Evolutionary conservation across 257 asterid genomes (phyloP).

Genomic region (Ehretia macrophylla): DNA sequence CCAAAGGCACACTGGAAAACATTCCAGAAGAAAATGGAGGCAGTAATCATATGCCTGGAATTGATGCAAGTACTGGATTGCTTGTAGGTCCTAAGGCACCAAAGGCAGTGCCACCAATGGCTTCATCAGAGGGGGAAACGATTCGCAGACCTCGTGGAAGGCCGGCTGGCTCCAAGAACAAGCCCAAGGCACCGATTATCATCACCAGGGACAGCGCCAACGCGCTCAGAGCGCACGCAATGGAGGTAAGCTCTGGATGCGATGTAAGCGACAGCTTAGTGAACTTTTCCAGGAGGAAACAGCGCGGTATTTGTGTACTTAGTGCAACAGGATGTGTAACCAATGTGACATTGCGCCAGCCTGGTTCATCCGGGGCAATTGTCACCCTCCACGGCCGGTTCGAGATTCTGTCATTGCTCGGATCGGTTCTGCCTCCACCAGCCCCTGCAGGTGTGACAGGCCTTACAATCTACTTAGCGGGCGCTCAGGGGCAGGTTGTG

Average conservation of each 20-base stretch:
- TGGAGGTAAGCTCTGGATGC: conserved; percentile 59
- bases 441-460: conserved; percentile 84
- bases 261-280: conserved; percentile 44
- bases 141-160: conserved; percentile 61
- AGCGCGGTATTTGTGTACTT: conserved; percentile 59
- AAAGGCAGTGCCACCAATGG: conserved; percentile 2
- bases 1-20: conserved; percentile 22
- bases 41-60: conserved; percentile 3
- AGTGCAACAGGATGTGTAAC: conserved; percentile 70
- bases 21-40: conserved; percentile 1
- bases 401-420: conserved; percentile 72
- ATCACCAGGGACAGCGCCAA: conserved; percentile 71
- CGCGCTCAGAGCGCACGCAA: conserved; percentile 60
- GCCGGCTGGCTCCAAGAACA: conserved; percentile 76
- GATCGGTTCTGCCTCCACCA: conserved; percentile 85
- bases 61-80: conserved; percentile 15
- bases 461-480: conserved; percentile 69
- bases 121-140: conserved; percentile 11
- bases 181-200: conserved; percentile 72
- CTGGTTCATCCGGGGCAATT: conserved; percentile 61
- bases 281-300: conserved; percentile 47
- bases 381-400: conserved; percentile 81
- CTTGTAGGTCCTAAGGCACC: conserved; percentile 17
- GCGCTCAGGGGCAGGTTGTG: conserved; percentile 86
- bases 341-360: conserved; percentile 61